These are phyloP conservation scores for Salix brachista DNA, from an alignment of 345 rosid species.

Conservation along the genomic window DNA sequence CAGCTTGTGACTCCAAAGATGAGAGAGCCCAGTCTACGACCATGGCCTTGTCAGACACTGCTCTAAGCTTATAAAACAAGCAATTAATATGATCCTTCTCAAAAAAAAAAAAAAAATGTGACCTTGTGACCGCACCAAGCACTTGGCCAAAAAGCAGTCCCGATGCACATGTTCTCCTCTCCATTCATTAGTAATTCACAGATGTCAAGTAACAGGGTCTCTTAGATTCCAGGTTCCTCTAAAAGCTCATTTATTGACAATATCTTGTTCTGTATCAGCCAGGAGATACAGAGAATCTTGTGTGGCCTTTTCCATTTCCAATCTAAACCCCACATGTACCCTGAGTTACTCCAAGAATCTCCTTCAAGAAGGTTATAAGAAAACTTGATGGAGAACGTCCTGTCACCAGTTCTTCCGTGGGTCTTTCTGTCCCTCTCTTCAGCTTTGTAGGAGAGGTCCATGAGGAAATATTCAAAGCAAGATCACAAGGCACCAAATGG, in stretches of 20 bases:
- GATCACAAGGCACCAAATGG: neutral
- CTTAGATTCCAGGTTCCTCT: neutral
- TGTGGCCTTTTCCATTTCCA: neutral
- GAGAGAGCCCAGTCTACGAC: neutral
- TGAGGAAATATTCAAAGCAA: neutral
- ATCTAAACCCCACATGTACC: neutral
- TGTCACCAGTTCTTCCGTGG: neutral
- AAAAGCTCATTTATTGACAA: neutral
- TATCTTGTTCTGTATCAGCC: neutral
- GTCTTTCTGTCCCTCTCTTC: neutral
- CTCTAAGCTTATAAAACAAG: neutral
- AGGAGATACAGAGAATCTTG: neutral
- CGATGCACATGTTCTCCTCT: neutral
- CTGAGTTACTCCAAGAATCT: neutral
- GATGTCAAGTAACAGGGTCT: neutral
- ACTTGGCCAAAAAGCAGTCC: neutral
- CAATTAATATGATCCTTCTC: neutral
- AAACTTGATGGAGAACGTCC: neutral
- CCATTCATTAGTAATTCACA: neutral
- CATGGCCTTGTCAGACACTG: neutral
- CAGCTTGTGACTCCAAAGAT: neutral
- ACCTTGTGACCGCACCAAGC: neutral
- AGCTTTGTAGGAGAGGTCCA: neutral
- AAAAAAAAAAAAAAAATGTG: neutral
- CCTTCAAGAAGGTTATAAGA: neutral